These are phyloP conservation scores for Hypoxylon cercidicola DNA, from an alignment of 495 filamentous ascomycete genomes.

Conservation along the genomic window DNA sequence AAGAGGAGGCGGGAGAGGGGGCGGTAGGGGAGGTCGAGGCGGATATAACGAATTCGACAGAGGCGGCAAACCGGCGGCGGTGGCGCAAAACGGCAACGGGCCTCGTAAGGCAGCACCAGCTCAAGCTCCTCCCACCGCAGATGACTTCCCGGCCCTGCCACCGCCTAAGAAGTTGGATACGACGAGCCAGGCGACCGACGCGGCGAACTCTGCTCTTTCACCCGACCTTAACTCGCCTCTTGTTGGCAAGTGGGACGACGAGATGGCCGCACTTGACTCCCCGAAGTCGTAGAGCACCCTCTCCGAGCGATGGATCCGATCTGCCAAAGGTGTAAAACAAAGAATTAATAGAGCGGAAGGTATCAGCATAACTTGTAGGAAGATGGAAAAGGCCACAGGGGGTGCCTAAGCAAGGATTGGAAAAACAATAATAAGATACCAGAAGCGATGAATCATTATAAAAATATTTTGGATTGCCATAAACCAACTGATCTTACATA, in stretches of 20 bases:
- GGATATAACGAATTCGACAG: constrained; percentile 40
- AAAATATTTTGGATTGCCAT: constrained; percentile 22
- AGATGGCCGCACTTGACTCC: constrained; percentile 54
- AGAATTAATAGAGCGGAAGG: constrained; percentile 15
- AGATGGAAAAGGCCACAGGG: constrained; percentile 14
- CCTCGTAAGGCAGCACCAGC: constrained; percentile 27
- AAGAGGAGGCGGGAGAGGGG: constrained; percentile 29
- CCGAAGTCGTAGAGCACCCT: neutral
- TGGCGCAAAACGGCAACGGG: constrained; percentile 37
- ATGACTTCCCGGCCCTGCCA: constrained; percentile 59
- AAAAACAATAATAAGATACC: constrained; percentile 36
- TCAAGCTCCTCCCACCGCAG: constrained; percentile 37
- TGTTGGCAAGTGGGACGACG: constrained; percentile 59
- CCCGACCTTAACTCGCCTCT: constrained; percentile 38
- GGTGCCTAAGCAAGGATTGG: constrained; percentile 6
- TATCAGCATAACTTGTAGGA: constrained; percentile 22
- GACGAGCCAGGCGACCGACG: constrained; percentile 14
- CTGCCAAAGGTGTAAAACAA: neutral
- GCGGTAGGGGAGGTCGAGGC: constrained; percentile 43
- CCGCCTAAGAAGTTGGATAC: constrained; percentile 46
- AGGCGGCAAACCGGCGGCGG: constrained; percentile 7
- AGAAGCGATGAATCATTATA: constrained; percentile 13
- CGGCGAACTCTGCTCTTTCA: constrained; percentile 21
- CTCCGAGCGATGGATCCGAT: neutral
- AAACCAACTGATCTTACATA: neutral